phyloP scores from a whole-genome alignment of 305 asterid species.

The Fraxinus platypoda region DNA sequence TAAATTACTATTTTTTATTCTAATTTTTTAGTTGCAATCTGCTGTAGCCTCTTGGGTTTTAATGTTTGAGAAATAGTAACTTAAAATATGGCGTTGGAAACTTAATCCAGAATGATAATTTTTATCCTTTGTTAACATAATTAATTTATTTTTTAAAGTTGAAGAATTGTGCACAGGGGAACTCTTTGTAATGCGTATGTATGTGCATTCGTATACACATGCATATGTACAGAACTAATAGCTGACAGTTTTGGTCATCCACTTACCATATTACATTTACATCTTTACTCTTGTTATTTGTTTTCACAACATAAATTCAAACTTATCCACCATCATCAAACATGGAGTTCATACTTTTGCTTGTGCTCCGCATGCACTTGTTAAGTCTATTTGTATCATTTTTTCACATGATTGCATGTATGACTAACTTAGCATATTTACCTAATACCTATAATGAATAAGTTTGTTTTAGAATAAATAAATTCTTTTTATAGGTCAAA shows the following conservation, averaged over 20 bases:
- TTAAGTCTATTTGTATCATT: not conserved
- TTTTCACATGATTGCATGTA: not conserved
- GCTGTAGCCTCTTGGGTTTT: not conserved
- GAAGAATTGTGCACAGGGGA: not conserved
- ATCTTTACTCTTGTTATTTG: not conserved
- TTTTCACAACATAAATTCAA: not conserved
- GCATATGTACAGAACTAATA: not conserved
- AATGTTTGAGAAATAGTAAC: not conserved
- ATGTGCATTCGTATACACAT: not conserved
- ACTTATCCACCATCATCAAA: not conserved
- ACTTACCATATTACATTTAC: not conserved
- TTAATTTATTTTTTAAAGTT: not conserved
- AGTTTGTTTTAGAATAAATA: not conserved
- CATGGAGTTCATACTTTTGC: not conserved
- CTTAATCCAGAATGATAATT: not conserved
- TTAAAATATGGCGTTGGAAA: conserved; percentile 2
- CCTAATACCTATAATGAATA: not conserved
- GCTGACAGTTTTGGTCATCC: not conserved
- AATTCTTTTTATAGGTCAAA: not conserved
- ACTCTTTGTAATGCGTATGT: not conserved
- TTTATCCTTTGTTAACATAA: not conserved
- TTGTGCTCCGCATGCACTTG: not conserved
- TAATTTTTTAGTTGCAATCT: conserved; percentile 1
- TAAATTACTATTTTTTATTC: not conserved
- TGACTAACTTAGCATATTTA: not conserved